Evolutionary conservation across 257 asterid species (phyloP).

Genomic region (Solanum etuberosum): DNA sequence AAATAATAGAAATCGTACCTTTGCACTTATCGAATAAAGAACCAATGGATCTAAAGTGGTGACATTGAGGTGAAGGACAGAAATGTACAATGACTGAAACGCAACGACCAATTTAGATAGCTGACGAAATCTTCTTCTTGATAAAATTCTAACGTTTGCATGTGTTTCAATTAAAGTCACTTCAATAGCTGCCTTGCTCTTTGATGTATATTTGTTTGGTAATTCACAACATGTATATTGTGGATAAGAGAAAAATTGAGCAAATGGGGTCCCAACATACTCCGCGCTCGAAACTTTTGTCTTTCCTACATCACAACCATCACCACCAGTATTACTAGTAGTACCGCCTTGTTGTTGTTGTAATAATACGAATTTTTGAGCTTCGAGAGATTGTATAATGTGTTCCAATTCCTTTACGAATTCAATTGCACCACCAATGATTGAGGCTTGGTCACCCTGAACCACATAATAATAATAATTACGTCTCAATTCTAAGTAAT

Average conservation of each 20-base stretch:
- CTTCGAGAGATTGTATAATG: slow-evolving; percentile 76
- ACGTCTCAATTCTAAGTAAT: background rate
- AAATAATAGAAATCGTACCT: slow-evolving; percentile 30
- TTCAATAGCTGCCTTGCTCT: slow-evolving; percentile 61
- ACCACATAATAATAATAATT: background rate
- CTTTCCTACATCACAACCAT: background rate
- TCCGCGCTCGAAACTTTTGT: background rate
- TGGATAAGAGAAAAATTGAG: slow-evolving; percentile 70
- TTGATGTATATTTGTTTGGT: slow-evolving; percentile 50
- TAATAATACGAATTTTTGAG: slow-evolving; percentile 33
- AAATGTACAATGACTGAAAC: slow-evolving; percentile 49
- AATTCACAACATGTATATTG: slow-evolving; percentile 52
- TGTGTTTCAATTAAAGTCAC: slow-evolving; percentile 89
- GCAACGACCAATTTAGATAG: slow-evolving; percentile 67
- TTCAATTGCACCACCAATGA: slow-evolving; percentile 93
- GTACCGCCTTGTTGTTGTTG: background rate
- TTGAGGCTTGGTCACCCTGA: slow-evolving; percentile 95
- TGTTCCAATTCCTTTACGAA: slow-evolving; percentile 94
- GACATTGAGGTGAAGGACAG: slow-evolving; percentile 80
- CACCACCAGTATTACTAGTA: background rate
- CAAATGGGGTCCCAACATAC: slow-evolving; percentile 32
- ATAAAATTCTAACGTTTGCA: slow-evolving; percentile 74
- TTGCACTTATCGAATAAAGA: slow-evolving; percentile 89
- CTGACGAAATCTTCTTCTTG: slow-evolving; percentile 51
- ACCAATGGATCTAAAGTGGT: slow-evolving; percentile 72